These are phyloP conservation scores for Diaporthe nobilis DNA, from an alignment of 2,329 filamentous ascomycete species.

Conservation along the genomic window DNA sequence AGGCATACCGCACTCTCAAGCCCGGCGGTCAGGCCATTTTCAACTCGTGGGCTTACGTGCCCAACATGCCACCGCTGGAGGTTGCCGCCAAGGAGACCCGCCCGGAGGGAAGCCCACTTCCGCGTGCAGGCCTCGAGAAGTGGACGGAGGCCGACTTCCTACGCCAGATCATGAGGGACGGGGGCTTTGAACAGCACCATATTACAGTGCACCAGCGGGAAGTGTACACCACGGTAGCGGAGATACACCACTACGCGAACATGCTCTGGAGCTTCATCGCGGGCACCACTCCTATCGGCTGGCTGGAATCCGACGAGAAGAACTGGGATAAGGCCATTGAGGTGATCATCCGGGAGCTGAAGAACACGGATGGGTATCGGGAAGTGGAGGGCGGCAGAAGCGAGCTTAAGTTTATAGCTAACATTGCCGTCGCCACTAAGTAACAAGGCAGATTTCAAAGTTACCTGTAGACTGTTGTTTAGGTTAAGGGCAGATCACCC, in stretches of 20 bases:
- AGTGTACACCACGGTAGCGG: background rate
- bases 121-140: background rate
- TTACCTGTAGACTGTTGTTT: background rate
- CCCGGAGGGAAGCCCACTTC: background rate
- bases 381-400: background rate
- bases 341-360: background rate
- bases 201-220: background rate
- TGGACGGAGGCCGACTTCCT: background rate
- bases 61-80: background rate
- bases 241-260: background rate
- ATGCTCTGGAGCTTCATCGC: background rate
- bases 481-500: background rate
- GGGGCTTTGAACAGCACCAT: background rate
- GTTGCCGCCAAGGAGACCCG: background rate
- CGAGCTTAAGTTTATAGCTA: background rate
- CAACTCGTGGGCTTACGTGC: background rate
- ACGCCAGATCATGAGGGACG: background rate
- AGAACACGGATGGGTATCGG: background rate
- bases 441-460: background rate
- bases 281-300: background rate
- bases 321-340: background rate
- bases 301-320: background rate
- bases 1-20: background rate
- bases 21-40: background rate
- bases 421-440: background rate